phyloP scores from a whole-genome alignment of 139 green algal genomes.

The Picochlorum costavermella region DNA sequence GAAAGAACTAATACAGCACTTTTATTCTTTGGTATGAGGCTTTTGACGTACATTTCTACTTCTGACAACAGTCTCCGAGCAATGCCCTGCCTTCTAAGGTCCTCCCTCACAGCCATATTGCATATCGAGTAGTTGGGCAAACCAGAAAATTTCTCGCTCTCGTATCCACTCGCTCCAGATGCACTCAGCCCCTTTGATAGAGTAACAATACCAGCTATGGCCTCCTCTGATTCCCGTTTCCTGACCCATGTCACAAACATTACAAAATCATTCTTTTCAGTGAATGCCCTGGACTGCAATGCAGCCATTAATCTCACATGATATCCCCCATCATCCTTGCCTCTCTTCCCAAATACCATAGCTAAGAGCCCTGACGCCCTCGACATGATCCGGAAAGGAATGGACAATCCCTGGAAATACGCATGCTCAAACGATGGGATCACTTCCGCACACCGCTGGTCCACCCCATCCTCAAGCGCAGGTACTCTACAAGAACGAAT shows the following conservation, averaged over 20 bases:
- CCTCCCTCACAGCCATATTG: constrained; percentile 22
- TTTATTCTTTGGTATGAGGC: neutral
- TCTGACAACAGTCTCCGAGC: constrained; percentile 10
- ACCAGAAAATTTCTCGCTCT: neutral
- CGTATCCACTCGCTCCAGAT: constrained; percentile 7
- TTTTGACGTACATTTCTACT: constrained; percentile 1
- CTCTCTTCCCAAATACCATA: neutral
- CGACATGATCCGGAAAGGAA: neutral
- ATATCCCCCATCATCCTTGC: neutral
- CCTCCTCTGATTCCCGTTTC: neutral
- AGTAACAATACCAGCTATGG: constrained; percentile 9
- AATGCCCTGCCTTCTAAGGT: constrained; percentile 8
- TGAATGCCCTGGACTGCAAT: constrained; percentile 8
- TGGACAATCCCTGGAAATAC: neutral
- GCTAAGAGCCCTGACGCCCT: neutral
- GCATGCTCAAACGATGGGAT: too few relatives aligned
- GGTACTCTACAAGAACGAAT: too few relatives aligned
- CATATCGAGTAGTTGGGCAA: neutral
- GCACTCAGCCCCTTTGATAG: constrained; percentile 9
- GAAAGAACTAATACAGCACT: constrained; percentile 5
- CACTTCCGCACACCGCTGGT: too few relatives aligned
- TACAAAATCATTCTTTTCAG: constrained; percentile 4
- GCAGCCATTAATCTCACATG: constrained; percentile 14
- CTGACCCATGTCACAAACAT: constrained; percentile 8
- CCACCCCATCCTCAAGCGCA: too few relatives aligned